phyloP scores from a whole-genome alignment of 345 rosid genomes.

The Hibiscus tridactylites region DNA sequence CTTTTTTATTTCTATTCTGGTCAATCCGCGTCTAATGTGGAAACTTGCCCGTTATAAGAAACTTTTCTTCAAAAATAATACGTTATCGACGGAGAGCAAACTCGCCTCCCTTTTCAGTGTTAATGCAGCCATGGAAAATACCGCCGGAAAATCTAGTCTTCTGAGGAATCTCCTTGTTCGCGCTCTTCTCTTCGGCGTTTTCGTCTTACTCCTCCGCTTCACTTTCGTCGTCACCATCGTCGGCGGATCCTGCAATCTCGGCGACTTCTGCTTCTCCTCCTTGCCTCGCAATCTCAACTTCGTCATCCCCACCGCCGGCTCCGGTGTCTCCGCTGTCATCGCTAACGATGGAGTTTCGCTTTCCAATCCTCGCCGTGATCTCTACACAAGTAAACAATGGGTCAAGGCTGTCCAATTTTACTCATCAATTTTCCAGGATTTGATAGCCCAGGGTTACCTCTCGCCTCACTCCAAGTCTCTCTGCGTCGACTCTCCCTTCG shows the following conservation, averaged over 20 bases:
- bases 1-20: no score
- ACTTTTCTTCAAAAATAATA: background rate
- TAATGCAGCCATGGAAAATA: conserved; percentile 44
- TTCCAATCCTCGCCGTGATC: conserved; percentile 21
- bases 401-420: conserved; percentile 55
- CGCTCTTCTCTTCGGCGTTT: conserved; percentile 53
- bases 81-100: background rate
- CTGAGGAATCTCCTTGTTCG: conserved; percentile 58
- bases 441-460: conserved; percentile 60
- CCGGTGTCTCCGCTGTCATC: conserved; percentile 25
- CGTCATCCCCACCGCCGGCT: conserved; percentile 25
- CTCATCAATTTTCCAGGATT: conserved; percentile 73
- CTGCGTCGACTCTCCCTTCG: conserved; percentile 58
- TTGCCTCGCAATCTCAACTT: conserved; percentile 54
- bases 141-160: conserved; percentile 47
- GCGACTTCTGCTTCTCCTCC: conserved; percentile 86
- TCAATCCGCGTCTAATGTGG: no score
- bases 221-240: conserved; percentile 75
- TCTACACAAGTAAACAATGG: conserved; percentile 59
- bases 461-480: conserved; percentile 49
- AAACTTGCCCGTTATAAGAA: no score
- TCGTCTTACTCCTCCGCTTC: conserved; percentile 63
- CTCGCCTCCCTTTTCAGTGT: no score
- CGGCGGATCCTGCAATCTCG: conserved; percentile 76
- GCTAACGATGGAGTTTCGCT: no score